Evolutionary conservation across 2,329 filamentous ascomycete genomes (phyloP), one percentile per base, ranked within the genome.

Genomic region (Podosphaera xanthii): DNA sequence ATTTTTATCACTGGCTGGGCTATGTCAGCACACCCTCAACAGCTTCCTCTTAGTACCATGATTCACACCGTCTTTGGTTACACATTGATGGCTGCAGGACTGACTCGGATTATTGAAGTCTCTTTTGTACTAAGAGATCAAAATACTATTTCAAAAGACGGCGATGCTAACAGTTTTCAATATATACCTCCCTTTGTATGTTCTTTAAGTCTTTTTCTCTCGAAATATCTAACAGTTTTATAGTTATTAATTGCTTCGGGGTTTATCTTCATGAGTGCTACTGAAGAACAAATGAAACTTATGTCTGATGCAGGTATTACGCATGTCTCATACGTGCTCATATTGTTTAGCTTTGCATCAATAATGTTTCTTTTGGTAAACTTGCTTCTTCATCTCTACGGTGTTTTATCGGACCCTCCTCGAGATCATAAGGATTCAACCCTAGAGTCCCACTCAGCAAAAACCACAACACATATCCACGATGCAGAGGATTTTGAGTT

Each of bases 251-350:
- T 87, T 67, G 89, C 90, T 4, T 86, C 90, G 2, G 92, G 92
- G 1, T 95, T 97, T 73, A 77, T 98, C 48, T 98, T 98, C 74
- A 94, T 97, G 89, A 86, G 88, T 38, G 91, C 92, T 14, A 97
- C 89, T 0, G 92, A 97, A 70, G 90, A 98, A 72, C 92, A 97
- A 72, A 95, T 97, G 87, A 68, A 76, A 31, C 75, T 96, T 1
- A 75, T 97, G 4, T 77, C 80, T 48, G 75, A 80, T 46, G 84
- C 86, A 0, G 77, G 82, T 61, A 82, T 97, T 66, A 89, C 89
- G 34, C 88, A 94, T 67, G 87, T 97, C 49, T 84, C 90, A 4
- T 98, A 97, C 70, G 81, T 97, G 48, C 77, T 98, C 34, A 90
- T 97, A 58, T 74, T 96, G 8, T 97, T 86, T 76, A 94, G 87